Percentiles rank a stretch among this genome's conserved stretches.
phyloP scores from a whole-genome alignment of 2,329 filamentous ascomycete species.

The Fusarium chaquense region DNA sequence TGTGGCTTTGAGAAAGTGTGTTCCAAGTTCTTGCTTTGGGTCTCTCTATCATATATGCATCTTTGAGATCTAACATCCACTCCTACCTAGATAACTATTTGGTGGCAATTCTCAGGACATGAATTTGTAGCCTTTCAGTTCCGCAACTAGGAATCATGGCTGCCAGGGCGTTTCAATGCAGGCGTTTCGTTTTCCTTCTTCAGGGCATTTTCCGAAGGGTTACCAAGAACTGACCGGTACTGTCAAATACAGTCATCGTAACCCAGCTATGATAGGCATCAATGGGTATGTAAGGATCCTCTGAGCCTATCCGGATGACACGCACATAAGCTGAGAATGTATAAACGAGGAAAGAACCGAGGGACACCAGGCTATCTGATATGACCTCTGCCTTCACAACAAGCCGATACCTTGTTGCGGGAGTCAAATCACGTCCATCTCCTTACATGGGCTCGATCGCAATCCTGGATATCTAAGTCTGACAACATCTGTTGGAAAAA shows the following conservation, averaged over 20 bases:
- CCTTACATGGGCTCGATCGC: background rate
- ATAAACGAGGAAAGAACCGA: background rate
- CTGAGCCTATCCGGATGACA: slow-evolving; percentile 3
- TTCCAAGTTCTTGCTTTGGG: background rate
- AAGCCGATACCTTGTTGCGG: background rate
- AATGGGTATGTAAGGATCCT: slow-evolving; percentile 21
- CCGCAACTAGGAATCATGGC: no score
- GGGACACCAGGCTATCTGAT: slow-evolving; percentile 4
- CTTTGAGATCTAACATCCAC: no score
- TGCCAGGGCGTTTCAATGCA: no score
- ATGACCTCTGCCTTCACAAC: background rate
- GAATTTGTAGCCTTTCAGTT: background rate
- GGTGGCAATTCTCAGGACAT: no score
- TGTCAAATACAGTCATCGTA: slow-evolving; percentile 5
- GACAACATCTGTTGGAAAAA: slow-evolving; percentile 16
- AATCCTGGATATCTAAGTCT: slow-evolving; percentile 10
- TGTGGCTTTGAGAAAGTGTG: background rate
- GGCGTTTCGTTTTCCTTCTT: background rate
- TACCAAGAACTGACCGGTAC: background rate
- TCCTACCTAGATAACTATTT: background rate
- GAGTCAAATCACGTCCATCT: background rate
- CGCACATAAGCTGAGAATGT: background rate
- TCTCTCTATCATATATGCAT: background rate
- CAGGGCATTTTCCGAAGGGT: background rate
- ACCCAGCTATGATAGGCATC: slow-evolving; percentile 1